These are phyloP conservation scores for Eucalyptus cloeziana DNA, from an alignment of 345 rosid genomes.

Conservation along the genomic window DNA sequence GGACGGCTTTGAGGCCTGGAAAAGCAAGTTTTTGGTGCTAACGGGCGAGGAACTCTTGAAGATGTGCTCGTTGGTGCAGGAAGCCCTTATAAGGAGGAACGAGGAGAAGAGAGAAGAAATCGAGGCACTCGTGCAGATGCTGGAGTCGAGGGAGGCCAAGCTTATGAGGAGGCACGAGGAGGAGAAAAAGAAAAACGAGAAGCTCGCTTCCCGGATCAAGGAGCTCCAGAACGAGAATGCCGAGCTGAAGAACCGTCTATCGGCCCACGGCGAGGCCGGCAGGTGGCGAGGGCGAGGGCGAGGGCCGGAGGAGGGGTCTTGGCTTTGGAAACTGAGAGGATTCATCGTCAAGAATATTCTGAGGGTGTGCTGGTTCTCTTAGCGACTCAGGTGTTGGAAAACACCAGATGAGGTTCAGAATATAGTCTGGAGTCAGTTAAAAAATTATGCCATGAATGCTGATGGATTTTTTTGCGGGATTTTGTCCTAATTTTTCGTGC, in stretches of 20 bases:
- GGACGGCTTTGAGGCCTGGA: too few relatives aligned
- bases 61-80: background rate
- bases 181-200: background rate
- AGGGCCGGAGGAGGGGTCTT: background rate
- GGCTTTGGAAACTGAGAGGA: background rate
- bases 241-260: background rate
- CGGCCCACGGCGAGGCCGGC: background rate
- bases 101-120: background rate
- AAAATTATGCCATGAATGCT: background rate
- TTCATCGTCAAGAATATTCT: background rate
- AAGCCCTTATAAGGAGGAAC: background rate
- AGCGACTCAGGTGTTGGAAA: background rate
- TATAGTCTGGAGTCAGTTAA: background rate
- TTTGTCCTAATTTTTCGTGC: background rate
- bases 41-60: background rate
- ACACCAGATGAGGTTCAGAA: background rate
- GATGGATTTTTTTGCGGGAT: background rate
- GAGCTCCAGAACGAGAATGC: background rate
- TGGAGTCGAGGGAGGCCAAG: background rate
- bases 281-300: background rate
- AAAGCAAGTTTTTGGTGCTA: background rate
- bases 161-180: background rate
- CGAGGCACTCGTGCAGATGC: background rate
- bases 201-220: background rate
- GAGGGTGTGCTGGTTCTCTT: background rate